Conservation (phyloP, 208 protist genomes). For the Herpetomonas muscarum region DNA sequence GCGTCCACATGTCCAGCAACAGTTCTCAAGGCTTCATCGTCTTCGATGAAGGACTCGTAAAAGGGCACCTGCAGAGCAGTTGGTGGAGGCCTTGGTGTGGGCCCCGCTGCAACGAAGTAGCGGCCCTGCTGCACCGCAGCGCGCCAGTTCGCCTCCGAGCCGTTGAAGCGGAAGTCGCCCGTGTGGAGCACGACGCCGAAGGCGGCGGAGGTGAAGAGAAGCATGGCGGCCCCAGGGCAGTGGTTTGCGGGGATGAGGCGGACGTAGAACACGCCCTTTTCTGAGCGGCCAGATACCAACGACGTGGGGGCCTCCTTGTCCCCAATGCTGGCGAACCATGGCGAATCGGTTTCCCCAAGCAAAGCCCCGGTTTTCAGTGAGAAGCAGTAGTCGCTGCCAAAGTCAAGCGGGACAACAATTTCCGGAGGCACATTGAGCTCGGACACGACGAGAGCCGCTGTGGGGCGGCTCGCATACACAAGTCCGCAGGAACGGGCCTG, state of each 20-base stretch:
- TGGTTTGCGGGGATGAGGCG: constrained; percentile 85
- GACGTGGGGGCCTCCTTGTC: not conserved
- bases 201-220: constrained; percentile 66
- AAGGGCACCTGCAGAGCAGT: no score
- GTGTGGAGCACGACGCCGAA: constrained; percentile 84
- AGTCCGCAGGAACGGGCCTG: constrained; percentile 32
- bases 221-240: constrained; percentile 89
- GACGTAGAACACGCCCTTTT: constrained; percentile 25
- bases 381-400: constrained; percentile 47
- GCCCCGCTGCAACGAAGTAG: not conserved
- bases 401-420: constrained; percentile 44
- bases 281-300: not conserved
- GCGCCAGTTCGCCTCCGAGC: constrained; percentile 15
- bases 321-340: constrained; percentile 14
- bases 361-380: constrained; percentile 29
- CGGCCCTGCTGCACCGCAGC: not conserved
- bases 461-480: constrained; percentile 72
- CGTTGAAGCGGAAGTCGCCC: constrained; percentile 91
- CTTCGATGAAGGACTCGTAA: constrained; percentile 55
- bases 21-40: constrained; percentile 36
- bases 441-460: constrained; percentile 43
- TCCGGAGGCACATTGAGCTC: constrained; percentile 34
- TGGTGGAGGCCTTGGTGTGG: no score
- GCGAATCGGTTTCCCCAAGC: constrained; percentile 4
- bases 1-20: constrained; percentile 51